Conservation (phyloP, 1,139 yeast genomes). For the Kurtzmaniella quercitrusa region DNA sequence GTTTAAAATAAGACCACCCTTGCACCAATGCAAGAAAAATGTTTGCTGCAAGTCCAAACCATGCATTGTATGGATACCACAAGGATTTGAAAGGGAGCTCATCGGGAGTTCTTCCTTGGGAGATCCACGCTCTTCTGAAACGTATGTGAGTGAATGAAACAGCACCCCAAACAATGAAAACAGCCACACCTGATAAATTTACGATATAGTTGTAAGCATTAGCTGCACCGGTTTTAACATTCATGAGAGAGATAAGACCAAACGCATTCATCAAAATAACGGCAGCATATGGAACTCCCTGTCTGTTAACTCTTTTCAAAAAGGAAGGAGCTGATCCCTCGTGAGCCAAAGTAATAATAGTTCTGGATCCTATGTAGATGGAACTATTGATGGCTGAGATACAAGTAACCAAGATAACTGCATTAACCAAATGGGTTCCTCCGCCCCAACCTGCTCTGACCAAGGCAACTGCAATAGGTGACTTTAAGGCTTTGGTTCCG, state of each 20-base stretch:
- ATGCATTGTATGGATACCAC: conserved; percentile 51
- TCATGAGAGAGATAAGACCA: conserved; percentile 49
- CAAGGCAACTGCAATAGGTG: conserved; percentile 44
- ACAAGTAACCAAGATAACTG: conserved; percentile 49
- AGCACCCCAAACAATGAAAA: conserved; percentile 55
- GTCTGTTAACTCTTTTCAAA: conserved; percentile 36
- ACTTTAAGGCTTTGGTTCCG: conserved; percentile 25
- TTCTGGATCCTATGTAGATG: conserved; percentile 49
- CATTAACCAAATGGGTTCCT: conserved; percentile 49
- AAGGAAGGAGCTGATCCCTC: conserved; percentile 48
- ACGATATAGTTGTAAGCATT: conserved; percentile 51
- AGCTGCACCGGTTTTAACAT: conserved; percentile 49
- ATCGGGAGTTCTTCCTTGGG: conserved; percentile 39
- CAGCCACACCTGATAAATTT: conserved; percentile 52
- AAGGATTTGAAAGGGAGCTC: conserved; percentile 53
- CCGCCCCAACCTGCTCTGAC: conserved; percentile 45
- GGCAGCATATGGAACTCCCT: conserved; percentile 50
- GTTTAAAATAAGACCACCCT: conserved; percentile 64
- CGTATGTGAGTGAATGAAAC: conserved; percentile 48
- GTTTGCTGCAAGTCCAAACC: conserved; percentile 48
- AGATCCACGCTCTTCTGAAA: conserved; percentile 46
- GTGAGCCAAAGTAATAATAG: conserved; percentile 46
- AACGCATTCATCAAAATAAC: conserved; percentile 44
- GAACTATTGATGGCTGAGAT: conserved; percentile 52
- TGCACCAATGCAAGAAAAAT: conserved; percentile 57